phyloP scores from a whole-genome alignment of 441 rosid genomes.

The Metrosideros polymorpha region DNA sequence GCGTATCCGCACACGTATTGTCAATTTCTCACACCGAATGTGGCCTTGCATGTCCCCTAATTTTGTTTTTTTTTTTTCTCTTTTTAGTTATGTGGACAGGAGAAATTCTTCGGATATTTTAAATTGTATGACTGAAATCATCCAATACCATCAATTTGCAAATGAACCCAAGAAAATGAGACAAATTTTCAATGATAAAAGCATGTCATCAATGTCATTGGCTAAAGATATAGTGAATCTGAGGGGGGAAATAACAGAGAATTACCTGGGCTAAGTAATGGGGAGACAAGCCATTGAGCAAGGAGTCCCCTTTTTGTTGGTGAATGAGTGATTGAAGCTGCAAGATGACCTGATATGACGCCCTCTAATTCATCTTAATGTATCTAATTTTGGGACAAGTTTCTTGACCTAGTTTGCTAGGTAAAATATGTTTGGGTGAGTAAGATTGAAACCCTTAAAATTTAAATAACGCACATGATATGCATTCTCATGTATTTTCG shows the following conservation, averaged over 20 bases:
- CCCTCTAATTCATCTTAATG: background rate
- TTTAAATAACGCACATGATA: background rate
- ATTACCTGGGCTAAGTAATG: background rate
- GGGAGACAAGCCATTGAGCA: background rate
- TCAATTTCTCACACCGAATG: background rate
- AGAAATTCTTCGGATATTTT: background rate
- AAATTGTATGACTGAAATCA: background rate
- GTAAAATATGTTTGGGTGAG: background rate
- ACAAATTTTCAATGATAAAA: background rate
- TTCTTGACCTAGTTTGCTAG: background rate
- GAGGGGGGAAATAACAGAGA: background rate
- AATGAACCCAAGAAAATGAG: background rate
- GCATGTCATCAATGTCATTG: background rate
- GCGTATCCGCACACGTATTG: background rate
- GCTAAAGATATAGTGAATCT: background rate
- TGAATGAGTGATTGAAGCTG: slow-evolving; percentile 2
- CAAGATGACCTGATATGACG: background rate
- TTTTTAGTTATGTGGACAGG: background rate
- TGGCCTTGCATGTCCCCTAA: background rate
- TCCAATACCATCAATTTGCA: background rate
- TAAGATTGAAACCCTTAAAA: background rate
- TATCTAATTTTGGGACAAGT: background rate
- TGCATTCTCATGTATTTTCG: background rate
- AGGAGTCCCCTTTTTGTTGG: background rate
- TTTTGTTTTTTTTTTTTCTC: background rate